Evolutionary conservation across 306 rosid genomes (phyloP).

Genomic region (Mimosa pudica): DNA sequence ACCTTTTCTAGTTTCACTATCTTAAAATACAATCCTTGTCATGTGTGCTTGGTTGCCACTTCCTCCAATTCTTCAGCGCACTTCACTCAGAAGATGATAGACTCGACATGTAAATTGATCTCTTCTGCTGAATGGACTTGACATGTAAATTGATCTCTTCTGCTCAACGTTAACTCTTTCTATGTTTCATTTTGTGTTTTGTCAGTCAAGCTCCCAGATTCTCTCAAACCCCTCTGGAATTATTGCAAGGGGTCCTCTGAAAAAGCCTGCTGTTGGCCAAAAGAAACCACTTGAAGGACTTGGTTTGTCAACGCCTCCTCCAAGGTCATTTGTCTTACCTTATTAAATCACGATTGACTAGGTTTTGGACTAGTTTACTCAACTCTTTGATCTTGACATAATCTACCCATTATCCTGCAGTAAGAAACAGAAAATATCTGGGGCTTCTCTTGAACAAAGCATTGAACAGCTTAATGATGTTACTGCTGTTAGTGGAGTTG

Average conservation of each 20-base stretch:
- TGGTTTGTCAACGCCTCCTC: constrained; percentile 83
- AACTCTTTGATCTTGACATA: constrained; percentile 26
- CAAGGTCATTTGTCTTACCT: constrained; percentile 55
- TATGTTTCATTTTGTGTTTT: constrained; percentile 17
- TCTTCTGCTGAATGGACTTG: constrained; percentile 12
- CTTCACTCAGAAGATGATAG: too few species aligned
- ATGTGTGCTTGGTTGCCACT: too few species aligned
- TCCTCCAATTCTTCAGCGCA: too few species aligned
- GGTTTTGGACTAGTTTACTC: constrained; percentile 7
- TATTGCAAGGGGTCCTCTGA: constrained; percentile 55
- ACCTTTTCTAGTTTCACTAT: not conserved
- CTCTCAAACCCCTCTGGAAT: constrained; percentile 52
- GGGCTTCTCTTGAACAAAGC: constrained; percentile 81
- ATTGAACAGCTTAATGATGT: constrained; percentile 94
- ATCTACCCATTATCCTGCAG: constrained; percentile 45
- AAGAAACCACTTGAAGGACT: constrained; percentile 86
- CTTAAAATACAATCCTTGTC: not conserved
- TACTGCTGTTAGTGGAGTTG: constrained; percentile 97
- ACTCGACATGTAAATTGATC: constrained; percentile 16
- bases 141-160: constrained; percentile 24
- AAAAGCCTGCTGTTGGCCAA: constrained; percentile 71
- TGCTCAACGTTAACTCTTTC: constrained; percentile 16
- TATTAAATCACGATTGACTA: constrained; percentile 22
- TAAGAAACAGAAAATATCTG: constrained; percentile 90
- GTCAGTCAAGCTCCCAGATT: constrained; percentile 52